Base-by-base conservation (phyloP, 2,329 filamentous ascomycete genomes). In the Diaporthe velutina region DNA sequence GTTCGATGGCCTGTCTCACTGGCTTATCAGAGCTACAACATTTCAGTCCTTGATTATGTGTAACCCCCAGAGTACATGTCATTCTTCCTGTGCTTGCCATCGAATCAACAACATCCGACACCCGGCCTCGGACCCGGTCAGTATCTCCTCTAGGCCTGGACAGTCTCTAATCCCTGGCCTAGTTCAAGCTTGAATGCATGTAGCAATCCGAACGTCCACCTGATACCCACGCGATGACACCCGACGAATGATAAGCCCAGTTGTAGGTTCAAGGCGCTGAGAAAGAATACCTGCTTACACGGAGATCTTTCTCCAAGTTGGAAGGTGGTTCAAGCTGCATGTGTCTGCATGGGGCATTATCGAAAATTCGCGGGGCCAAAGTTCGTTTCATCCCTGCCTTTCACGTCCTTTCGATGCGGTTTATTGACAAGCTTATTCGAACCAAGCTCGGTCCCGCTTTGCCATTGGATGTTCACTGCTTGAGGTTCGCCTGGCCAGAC, bases 221-320 rank as follows among this genome's bases (percentile, higher is more conserved):
- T 61, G 68, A 52, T 17, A 48, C 45, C 57, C 57, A 17, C 45
- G 33, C 30, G 45, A 52, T 72, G 57, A 64, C 48, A 52, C 55
- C 45, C 28, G 70, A 12, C 30, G n/a, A 42, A 19, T 40, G 70
- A 71, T 71, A 72, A 54, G 57, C 42, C 48, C 17, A 40, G 33
- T 7, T 19, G 17, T 42, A 54, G 13, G 30, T 30, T 15, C 58
- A 42, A 61, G 38, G 25, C 25, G 22, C 70, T 54, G 25, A 64
- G 12, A 19, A 58, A 22, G 7, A 61, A 64, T 61, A 40, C 70
- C 28, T 61, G 42, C 54, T 15, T 45, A 25, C 40, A 17, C 73
- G 73, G 73, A 64, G 70, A 64, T 70, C 73, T 45, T 40, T 42
- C 15, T 57, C 71, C 9, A 58, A 73, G 64, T 75, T 55, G 70